Conservation (phyloP, 2,329 filamentous ascomycete species). For the Diplodia seriata region DNA sequence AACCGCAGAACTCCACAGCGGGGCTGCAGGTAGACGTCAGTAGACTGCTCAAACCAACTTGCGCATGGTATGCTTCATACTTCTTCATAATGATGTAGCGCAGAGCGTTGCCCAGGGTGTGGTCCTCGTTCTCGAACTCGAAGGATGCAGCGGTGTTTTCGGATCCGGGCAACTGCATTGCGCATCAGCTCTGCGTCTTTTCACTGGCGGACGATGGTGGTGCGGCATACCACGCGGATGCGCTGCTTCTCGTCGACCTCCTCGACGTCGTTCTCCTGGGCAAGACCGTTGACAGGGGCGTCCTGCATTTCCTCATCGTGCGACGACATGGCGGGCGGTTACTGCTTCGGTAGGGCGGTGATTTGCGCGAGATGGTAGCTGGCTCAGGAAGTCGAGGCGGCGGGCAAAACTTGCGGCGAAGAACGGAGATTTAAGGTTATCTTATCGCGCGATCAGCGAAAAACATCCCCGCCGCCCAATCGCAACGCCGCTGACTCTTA, state of each 20-base stretch:
- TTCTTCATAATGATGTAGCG: slow-evolving; percentile 99
- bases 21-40: slow-evolving; percentile 63
- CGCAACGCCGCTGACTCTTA: slow-evolving; percentile 35
- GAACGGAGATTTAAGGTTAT: slow-evolving; percentile 36
- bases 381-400: slow-evolving; percentile 36
- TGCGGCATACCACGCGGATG: slow-evolving; percentile 51
- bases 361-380: not conserved
- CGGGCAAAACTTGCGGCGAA: slow-evolving; percentile 32
- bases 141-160: slow-evolving; percentile 90
- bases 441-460: slow-evolving; percentile 32
- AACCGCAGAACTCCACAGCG: slow-evolving; percentile 96
- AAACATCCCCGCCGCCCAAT: slow-evolving; percentile 30
- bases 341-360: slow-evolving; percentile 33
- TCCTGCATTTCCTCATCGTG: slow-evolving; percentile 48
- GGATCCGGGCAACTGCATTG: slow-evolving; percentile 76
- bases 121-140: slow-evolving; percentile 91
- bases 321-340: slow-evolving; percentile 31
- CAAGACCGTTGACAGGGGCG: slow-evolving; percentile 42
- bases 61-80: slow-evolving; percentile 61
- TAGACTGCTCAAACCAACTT: not conserved
- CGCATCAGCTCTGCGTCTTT: slow-evolving; percentile 12
- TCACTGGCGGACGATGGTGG: not conserved
- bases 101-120: slow-evolving; percentile 93
- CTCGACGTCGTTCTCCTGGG: slow-evolving; percentile 56
- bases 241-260: slow-evolving; percentile 53